Evolutionary conservation across 495 filamentous ascomycete species (phyloP).

Genomic region (Talaromyces nanjingensis): DNA sequence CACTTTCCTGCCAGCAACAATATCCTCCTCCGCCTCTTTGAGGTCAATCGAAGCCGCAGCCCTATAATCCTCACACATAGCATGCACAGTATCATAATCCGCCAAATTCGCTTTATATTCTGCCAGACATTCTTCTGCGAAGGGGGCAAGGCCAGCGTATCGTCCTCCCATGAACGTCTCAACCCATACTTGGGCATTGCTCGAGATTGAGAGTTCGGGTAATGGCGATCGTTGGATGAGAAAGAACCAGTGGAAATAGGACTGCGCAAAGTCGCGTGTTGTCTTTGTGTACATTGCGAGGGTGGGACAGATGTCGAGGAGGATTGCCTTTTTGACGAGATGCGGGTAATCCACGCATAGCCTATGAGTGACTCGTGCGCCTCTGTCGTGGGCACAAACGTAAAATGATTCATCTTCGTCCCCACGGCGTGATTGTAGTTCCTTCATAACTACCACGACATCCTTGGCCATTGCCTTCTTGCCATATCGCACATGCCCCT

Average conservation of each 20-base stretch:
- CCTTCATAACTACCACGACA: conserved; percentile 23
- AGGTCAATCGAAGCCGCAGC: conserved; percentile 29
- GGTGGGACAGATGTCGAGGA: conserved; percentile 35
- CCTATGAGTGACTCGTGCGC: conserved; percentile 32
- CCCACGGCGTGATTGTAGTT: conserved; percentile 5
- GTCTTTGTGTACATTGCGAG: conserved; percentile 28
- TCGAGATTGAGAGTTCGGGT: conserved; percentile 26
- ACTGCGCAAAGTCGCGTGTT: conserved; percentile 21
- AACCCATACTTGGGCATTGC: conserved; percentile 15
- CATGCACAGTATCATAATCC: conserved; percentile 22
- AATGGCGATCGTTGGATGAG: conserved; percentile 28
- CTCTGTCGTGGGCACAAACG: conserved; percentile 32
- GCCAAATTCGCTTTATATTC: conserved; percentile 21
- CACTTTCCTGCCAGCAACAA: conserved; percentile 20
- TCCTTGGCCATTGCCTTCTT: conserved; percentile 31
- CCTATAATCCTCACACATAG: conserved; percentile 38
- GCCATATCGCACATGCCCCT: conserved; percentile 17
- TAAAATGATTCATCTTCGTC: conserved; percentile 12
- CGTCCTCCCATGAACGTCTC: conserved; percentile 17
- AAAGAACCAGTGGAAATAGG: conserved; percentile 40
- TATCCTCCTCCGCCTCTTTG: conserved; percentile 26
- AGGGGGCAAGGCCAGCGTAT: conserved; percentile 11
- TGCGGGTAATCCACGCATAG: conserved; percentile 28
- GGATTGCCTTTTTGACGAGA: conserved; percentile 20
- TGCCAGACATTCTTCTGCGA: conserved; percentile 15